These are phyloP conservation scores for Malania oleifera DNA, from an alignment of 164 flowering plant species.

Conservation along the genomic window DNA sequence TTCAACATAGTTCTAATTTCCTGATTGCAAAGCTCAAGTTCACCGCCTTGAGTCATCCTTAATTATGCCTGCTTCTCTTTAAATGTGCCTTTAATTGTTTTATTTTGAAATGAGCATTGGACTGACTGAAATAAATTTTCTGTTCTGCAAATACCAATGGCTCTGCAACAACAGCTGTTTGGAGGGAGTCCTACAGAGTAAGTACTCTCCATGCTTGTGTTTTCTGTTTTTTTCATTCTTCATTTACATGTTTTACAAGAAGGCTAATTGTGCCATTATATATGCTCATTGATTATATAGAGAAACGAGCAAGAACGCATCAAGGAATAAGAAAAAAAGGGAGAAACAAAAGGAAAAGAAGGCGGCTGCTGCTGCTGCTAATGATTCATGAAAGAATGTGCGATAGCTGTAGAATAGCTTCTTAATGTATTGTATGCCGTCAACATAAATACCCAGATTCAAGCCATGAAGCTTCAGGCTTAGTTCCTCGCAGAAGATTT, in stretches of 20 bases:
- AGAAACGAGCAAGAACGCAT: constrained; percentile 82
- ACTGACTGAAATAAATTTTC: background rate
- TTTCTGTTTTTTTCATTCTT: background rate
- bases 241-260: background rate
- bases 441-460: too few species aligned
- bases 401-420: too few species aligned
- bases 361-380: constrained; percentile 38
- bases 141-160: background rate
- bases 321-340: constrained; percentile 80
- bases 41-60: too few species aligned
- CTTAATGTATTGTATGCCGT: too few species aligned
- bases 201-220: constrained; percentile 18
- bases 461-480: too few species aligned
- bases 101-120: too few species aligned
- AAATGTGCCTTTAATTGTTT: too few species aligned
- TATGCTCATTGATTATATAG: constrained; percentile 19
- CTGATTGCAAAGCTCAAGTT: too few species aligned
- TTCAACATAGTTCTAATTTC: too few species aligned
- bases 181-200: constrained; percentile 71
- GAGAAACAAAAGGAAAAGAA: constrained; percentile 92
- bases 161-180: constrained; percentile 50
- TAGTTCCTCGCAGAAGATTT: too few species aligned
- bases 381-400: constrained; percentile 22
- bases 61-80: too few species aligned
- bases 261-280: background rate